phyloP scores from a whole-genome alignment of 2,329 filamentous ascomycete species.

The Plectosphaerella sp. region DNA sequence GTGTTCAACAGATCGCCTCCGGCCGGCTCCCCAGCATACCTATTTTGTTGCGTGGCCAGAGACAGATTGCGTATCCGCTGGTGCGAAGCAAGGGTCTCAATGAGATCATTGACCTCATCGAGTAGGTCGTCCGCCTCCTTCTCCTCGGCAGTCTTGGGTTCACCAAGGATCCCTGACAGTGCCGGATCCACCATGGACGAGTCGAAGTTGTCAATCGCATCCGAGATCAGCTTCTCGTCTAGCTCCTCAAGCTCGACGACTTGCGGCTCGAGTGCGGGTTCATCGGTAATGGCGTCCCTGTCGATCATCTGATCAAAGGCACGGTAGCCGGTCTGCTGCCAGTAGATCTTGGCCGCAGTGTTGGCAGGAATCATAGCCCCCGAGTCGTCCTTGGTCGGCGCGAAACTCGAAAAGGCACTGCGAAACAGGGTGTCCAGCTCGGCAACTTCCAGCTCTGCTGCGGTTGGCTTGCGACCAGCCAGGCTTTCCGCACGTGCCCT shows the following conservation, averaged over 20 bases:
- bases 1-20: constrained; percentile 66
- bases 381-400: constrained; percentile 70
- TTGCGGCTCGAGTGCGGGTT: neutral
- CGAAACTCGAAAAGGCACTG: constrained; percentile 75
- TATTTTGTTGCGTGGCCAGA: constrained; percentile 59
- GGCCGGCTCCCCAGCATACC: constrained; percentile 57
- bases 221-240: constrained; percentile 47
- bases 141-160: constrained; percentile 45
- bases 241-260: constrained; percentile 26
- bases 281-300: constrained; percentile 24
- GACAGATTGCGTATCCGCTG: constrained; percentile 74
- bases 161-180: constrained; percentile 47
- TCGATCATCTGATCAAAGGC: constrained; percentile 63
- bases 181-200: constrained; percentile 53
- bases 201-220: constrained; percentile 55
- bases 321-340: constrained; percentile 65
- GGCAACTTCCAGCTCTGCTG: constrained; percentile 52
- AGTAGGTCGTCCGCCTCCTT: constrained; percentile 64
- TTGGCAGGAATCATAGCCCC: constrained; percentile 65
- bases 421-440: constrained; percentile 73
- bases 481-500: constrained; percentile 68
- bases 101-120: constrained; percentile 68
- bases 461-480: constrained; percentile 53
- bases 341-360: constrained; percentile 68
- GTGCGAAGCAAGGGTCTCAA: constrained; percentile 72